phyloP scores from a whole-genome alignment of 148 eudicot genomes.

The Nepenthes gracilis region DNA sequence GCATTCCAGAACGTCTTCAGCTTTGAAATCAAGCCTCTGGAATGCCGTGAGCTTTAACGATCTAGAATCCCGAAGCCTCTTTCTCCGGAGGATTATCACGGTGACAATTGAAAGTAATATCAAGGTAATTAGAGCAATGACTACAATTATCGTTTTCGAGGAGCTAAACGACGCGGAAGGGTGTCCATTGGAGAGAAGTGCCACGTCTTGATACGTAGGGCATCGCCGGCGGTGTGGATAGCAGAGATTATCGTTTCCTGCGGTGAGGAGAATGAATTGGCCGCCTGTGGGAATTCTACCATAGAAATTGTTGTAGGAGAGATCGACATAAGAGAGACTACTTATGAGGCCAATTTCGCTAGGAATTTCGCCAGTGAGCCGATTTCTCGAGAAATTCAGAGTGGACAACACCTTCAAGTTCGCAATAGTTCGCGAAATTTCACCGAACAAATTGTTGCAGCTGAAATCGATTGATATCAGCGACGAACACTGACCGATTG shows the following conservation, averaged over 20 bases:
- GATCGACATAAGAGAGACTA: conserved; percentile 28
- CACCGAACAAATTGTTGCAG: conserved; percentile 26
- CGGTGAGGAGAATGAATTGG: conserved; percentile 17
- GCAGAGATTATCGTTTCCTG: conserved; percentile 48
- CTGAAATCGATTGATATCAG: conserved; percentile 39
- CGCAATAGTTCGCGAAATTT: conserved; percentile 24
- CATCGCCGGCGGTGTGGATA: conserved; percentile 20
- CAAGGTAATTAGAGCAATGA: conserved; percentile 16
- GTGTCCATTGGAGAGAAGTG: neutral
- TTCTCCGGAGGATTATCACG: conserved; percentile 16
- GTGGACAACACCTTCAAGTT: conserved; percentile 12
- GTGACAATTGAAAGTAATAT: conserved; percentile 11
- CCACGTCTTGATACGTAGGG: conserved; percentile 7
- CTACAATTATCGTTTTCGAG: conserved; percentile 13
- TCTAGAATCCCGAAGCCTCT: conserved; percentile 30
- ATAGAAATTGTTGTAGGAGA: conserved; percentile 38
- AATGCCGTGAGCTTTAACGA: conserved; percentile 74
- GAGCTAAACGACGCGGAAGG: conserved; percentile 10
- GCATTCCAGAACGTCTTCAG: conserved; percentile 56
- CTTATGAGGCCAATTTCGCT: conserved; percentile 14
- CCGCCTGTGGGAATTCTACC: conserved; percentile 24
- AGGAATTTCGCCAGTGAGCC: conserved; percentile 37
- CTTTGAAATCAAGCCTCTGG: conserved; percentile 61
- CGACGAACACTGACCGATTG: conserved; percentile 17
- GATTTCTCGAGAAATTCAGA: conserved; percentile 31